A percentile compares a stretch with the other conserved stretches of the same genome.
These are phyloP conservation scores for Pinguiococcus pyrenoidosus DNA, from an alignment of 108 stramenopile species.

Conservation along the genomic window DNA sequence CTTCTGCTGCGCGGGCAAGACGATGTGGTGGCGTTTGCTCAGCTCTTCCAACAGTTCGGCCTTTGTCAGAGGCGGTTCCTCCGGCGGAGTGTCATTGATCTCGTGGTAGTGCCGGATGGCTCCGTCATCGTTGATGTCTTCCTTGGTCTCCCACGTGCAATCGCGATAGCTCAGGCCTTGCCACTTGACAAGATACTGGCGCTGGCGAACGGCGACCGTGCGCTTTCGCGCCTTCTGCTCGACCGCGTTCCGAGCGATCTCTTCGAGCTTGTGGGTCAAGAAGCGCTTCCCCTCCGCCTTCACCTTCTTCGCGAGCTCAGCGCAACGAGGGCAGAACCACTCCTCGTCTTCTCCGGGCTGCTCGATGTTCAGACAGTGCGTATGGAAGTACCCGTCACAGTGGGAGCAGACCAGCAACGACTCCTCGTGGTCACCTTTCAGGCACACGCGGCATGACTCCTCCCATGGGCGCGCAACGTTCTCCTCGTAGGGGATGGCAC, in stretches of 20 bases:
- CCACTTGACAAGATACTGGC: constrained; percentile 85
- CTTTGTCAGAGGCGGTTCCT: constrained; percentile 18
- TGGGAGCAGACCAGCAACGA: too few species aligned
- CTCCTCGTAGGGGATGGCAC: constrained; percentile 18
- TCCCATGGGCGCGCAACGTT: constrained; percentile 32
- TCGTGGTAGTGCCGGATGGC: constrained; percentile 17
- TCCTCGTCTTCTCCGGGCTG: too few species aligned
- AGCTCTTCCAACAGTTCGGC: constrained; percentile 6
- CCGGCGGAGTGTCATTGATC: constrained; percentile 13
- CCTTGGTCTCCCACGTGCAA: constrained; percentile 85
- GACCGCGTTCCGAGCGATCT: not conserved
- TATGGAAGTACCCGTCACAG: too few species aligned
- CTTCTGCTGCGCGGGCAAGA: constrained; percentile 9
- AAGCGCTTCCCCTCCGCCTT: too few species aligned
- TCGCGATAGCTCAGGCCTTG: constrained; percentile 75
- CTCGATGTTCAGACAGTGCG: too few species aligned
- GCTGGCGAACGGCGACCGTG: not conserved
- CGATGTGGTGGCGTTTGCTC: constrained; percentile 7
- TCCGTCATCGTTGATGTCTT: constrained; percentile 54
- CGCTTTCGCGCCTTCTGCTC: not conserved
- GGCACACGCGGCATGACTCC: constrained; percentile 18
- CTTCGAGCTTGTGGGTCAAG: too few species aligned
- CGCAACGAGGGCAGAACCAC: too few species aligned
- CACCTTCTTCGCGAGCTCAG: too few species aligned
- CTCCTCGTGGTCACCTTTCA: too few species aligned